phyloP scores from a whole-genome alignment of 768 basidiomycete species.

The Pisolithus microcarpus region DNA sequence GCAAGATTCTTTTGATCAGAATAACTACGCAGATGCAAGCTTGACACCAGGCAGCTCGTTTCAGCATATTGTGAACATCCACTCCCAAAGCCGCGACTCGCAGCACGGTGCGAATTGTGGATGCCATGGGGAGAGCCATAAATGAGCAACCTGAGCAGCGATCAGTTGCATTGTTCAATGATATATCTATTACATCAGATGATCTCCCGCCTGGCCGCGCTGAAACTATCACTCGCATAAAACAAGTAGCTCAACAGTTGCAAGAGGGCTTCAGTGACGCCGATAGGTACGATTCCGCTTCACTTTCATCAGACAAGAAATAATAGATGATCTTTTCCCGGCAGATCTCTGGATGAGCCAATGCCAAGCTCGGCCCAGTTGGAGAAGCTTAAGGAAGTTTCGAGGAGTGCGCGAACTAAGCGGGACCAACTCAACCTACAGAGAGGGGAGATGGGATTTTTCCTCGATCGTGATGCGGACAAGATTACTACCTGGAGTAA shows the following conservation, averaged over 20 bases:
- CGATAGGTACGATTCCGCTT: constrained; percentile 39
- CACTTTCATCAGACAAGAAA: constrained; percentile 1
- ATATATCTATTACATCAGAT: constrained; percentile 18
- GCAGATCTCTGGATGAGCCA: constrained; percentile 33
- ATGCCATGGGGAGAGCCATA: constrained; percentile 62
- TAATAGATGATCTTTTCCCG: constrained; percentile 3
- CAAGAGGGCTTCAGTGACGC: constrained; percentile 48
- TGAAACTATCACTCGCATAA: constrained; percentile 52
- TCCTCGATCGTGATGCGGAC: constrained; percentile 27
- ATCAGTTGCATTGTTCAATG: constrained; percentile 14
- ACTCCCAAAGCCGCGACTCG: constrained; percentile 24
- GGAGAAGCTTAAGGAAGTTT: constrained; percentile 45
- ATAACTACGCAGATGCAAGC: constrained; percentile 15
- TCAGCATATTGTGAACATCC: constrained; percentile 8
- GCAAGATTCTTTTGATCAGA: not conserved
- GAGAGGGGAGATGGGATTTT: constrained; percentile 33
- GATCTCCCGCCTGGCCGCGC: constrained; percentile 27
- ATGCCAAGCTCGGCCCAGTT: constrained; percentile 39
- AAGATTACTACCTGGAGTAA: constrained; percentile 32
- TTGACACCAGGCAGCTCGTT: constrained; percentile 7
- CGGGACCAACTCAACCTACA: constrained; percentile 41
- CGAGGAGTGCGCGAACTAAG: constrained; percentile 43
- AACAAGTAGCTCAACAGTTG: constrained; percentile 51
- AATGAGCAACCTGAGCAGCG: constrained; percentile 23
- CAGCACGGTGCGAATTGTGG: constrained; percentile 51